phyloP scores from a whole-genome alignment of 495 filamentous ascomycete species.

The Trichoderma parareesei region DNA sequence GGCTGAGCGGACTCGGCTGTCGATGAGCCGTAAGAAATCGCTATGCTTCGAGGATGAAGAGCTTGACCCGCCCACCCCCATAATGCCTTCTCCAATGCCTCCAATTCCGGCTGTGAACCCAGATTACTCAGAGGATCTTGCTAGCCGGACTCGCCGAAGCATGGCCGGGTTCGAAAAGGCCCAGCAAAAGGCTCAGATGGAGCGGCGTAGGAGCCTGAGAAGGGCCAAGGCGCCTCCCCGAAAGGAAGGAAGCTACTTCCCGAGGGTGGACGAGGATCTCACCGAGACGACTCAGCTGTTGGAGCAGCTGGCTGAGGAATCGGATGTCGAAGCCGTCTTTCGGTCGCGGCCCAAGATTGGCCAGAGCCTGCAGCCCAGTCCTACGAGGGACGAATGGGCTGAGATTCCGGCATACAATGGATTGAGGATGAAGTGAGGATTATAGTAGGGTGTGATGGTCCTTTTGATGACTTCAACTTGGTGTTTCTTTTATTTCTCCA shows the following conservation, averaged over 20 bases:
- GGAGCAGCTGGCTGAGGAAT: constrained; percentile 37
- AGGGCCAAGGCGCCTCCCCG: constrained; percentile 25
- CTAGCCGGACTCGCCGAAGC: constrained; percentile 71
- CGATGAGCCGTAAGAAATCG: constrained; percentile 37
- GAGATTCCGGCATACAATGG: background rate
- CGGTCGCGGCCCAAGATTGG: constrained; percentile 74
- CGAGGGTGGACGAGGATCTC: constrained; percentile 30
- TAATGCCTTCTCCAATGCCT: constrained; percentile 16
- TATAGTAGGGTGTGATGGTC: background rate
- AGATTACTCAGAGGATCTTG: constrained; percentile 41
- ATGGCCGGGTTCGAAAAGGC: constrained; percentile 58
- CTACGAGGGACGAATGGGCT: constrained; percentile 22
- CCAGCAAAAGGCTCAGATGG: constrained; percentile 45
- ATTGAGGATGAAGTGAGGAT: background rate
- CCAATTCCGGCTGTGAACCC: constrained; percentile 13
- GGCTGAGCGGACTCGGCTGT: constrained; percentile 44
- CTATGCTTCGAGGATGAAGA: constrained; percentile 28
- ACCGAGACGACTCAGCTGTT: constrained; percentile 20
- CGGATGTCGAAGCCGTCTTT: constrained; percentile 78
- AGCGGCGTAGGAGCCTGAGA: constrained; percentile 45
- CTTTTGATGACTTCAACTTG: background rate
- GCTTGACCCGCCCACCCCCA: constrained; percentile 18
- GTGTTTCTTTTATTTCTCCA: background rate
- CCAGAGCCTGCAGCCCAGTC: constrained; percentile 61
- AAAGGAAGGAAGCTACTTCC: constrained; percentile 31